Percentiles rank a stretch among this genome's conserved stretches.
Conservation (phyloP, 208 protist species). For the Trypanosoma theileri region DNA sequence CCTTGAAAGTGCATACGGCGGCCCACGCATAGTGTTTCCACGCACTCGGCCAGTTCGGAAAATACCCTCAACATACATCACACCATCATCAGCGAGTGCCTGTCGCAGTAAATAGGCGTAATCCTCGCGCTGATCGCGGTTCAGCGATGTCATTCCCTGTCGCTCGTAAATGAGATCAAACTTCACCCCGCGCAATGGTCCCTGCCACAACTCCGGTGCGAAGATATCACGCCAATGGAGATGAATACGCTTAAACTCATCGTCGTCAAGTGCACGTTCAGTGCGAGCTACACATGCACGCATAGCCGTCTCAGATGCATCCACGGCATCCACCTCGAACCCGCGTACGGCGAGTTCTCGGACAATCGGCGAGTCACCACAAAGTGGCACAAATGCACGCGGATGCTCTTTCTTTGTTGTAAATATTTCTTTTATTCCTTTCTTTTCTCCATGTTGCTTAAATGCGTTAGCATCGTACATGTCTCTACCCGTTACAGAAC, state of each 20-base stretch:
- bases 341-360: slow-evolving; percentile 60
- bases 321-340: slow-evolving; percentile 85
- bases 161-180: slow-evolving; percentile 91
- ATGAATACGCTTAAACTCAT: slow-evolving; percentile 49
- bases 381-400: slow-evolving; percentile 81
- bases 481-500: slow-evolving; percentile 66
- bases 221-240: slow-evolving; percentile 83
- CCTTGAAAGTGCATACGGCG: slow-evolving; percentile 69
- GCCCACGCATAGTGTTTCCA: slow-evolving; percentile 75
- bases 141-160: slow-evolving; percentile 82
- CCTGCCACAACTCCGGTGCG: slow-evolving; percentile 73
- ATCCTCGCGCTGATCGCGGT: slow-evolving; percentile 75
- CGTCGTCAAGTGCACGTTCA: slow-evolving; percentile 45
- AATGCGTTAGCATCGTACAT: slow-evolving; percentile 64
- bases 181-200: slow-evolving; percentile 38
- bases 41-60: slow-evolving; percentile 84
- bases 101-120: slow-evolving; percentile 82
- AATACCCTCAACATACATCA: slow-evolving; percentile 88
- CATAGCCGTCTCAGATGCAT: slow-evolving; percentile 76
- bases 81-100: slow-evolving; percentile 80
- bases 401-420: slow-evolving; percentile 15
- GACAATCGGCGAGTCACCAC: slow-evolving; percentile 86
- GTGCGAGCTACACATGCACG: slow-evolving; percentile 62
- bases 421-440: neutral
- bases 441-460: neutral